These are phyloP conservation scores for Penicillium sp. DNA, from an alignment of 2,329 filamentous ascomycete genomes.

Conservation along the genomic window DNA sequence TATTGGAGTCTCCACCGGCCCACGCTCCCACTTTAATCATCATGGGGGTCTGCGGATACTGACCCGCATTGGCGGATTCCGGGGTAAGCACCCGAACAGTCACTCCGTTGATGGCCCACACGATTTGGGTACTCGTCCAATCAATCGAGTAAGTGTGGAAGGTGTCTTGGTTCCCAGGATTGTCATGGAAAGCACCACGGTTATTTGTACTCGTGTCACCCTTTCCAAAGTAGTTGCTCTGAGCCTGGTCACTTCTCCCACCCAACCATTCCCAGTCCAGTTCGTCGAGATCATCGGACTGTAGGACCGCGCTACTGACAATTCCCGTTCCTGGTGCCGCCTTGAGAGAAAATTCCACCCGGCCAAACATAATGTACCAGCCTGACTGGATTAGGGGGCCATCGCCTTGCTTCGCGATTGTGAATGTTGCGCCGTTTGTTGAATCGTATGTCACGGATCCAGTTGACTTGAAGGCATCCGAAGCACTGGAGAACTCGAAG, in stretches of 20 bases:
- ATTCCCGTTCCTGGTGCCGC: slow-evolving; percentile 87
- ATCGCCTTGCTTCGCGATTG: slow-evolving; percentile 75
- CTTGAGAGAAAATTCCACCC: slow-evolving; percentile 81
- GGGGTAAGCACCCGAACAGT: slow-evolving; percentile 75
- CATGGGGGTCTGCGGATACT: slow-evolving; percentile 96
- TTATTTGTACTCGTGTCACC: slow-evolving; percentile 83
- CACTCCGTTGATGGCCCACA: slow-evolving; percentile 81
- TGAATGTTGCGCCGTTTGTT: slow-evolving; percentile 77
- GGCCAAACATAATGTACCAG: slow-evolving; percentile 99
- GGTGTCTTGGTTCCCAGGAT: slow-evolving; percentile 66
- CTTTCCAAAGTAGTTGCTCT: slow-evolving; percentile 97
- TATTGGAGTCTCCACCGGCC: slow-evolving; percentile 84
- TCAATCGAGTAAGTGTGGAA: slow-evolving; percentile 90
- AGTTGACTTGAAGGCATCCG: slow-evolving; percentile 74
- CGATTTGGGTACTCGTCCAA: slow-evolving; percentile 82
- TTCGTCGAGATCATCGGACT: slow-evolving; percentile 91
- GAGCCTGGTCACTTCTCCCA: slow-evolving; percentile 72
- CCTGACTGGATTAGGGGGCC: slow-evolving; percentile 82
- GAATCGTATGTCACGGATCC: slow-evolving; percentile 70
- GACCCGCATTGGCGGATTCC: slow-evolving; percentile 64
- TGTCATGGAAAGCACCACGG: slow-evolving; percentile 77
- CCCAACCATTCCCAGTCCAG: slow-evolving; percentile 98
- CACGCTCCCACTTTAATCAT: slow-evolving; percentile 89
- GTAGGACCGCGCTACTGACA: slow-evolving; percentile 86
- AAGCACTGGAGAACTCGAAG: slow-evolving; percentile 77